phyloP scores from a whole-genome alignment of 2,329 filamentous ascomycete species.

The Sclerotinia borealis region DNA sequence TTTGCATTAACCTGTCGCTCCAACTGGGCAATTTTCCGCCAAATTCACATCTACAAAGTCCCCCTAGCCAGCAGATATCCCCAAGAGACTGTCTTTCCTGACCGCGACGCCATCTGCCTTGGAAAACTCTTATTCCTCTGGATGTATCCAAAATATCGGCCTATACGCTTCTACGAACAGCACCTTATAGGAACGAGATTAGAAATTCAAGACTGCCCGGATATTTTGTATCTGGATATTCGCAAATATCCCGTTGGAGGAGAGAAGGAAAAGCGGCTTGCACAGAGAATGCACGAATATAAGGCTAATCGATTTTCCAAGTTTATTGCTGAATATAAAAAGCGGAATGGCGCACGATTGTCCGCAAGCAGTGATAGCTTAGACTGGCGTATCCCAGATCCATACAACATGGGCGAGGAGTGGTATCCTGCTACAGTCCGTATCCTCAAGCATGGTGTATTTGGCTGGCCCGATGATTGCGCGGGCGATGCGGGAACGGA shows the following conservation, averaged over 20 bases:
- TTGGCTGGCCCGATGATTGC: not conserved
- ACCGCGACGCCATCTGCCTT: too few species aligned
- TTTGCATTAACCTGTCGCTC: not conserved
- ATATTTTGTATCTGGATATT: not conserved
- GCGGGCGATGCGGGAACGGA: not conserved
- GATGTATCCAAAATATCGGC: not conserved
- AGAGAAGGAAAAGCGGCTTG: not conserved
- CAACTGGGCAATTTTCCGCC: not conserved
- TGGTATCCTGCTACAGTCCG: not conserved
- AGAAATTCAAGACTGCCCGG: too few species aligned
- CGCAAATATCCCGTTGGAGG: too few species aligned
- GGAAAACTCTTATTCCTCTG: not conserved
- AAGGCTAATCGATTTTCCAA: fast-evolving
- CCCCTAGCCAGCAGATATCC: not conserved
- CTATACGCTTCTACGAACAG: not conserved
- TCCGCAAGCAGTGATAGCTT: not conserved
- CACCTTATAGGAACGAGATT: fast-evolving
- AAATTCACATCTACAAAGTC: not conserved
- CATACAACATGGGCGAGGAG: not conserved
- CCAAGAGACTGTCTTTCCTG: too few species aligned
- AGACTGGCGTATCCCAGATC: not conserved
- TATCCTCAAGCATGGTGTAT: not conserved
- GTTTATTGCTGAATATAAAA: not conserved
- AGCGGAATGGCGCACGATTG: fast-evolving
- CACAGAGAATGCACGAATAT: not conserved